These are phyloP conservation scores for Xerocomellus amylosporus DNA, from an alignment of 768 basidiomycete genomes.

Conservation along the genomic window DNA sequence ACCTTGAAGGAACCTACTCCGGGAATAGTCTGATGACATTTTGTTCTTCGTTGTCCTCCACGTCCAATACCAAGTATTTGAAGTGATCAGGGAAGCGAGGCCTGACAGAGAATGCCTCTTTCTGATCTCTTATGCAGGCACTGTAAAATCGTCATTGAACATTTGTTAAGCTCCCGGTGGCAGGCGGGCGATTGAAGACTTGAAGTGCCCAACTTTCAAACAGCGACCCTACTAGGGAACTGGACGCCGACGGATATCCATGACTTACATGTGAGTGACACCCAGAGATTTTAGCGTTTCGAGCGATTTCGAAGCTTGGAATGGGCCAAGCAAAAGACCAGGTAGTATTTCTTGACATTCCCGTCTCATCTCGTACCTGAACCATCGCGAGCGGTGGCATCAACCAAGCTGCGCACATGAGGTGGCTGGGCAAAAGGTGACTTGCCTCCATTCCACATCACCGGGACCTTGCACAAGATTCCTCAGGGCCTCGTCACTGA, in stretches of 20 bases:
- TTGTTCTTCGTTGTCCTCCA: conserved; percentile 92
- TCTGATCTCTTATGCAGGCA: conserved; percentile 84
- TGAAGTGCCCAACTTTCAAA: not conserved
- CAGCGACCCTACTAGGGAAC: not conserved
- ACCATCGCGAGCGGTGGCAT: conserved; percentile 10
- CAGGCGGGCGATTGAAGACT: not conserved
- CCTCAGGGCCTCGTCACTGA: conserved; percentile 43
- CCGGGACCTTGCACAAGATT: conserved; percentile 73
- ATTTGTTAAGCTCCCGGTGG: not conserved
- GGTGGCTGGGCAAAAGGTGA: conserved; percentile 4
- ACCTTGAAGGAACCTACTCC: conserved; percentile 43
- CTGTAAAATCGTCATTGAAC: conserved; percentile 36
- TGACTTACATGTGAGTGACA: conserved; percentile 77
- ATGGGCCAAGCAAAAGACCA: conserved; percentile 79
- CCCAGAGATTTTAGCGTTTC: conserved; percentile 60
- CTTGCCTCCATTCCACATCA: conserved; percentile 82
- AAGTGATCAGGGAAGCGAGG: conserved; percentile 83
- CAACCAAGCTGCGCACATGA: not conserved
- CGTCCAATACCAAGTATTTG: conserved; percentile 75
- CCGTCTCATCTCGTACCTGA: conserved; percentile 92
- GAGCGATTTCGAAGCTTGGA: conserved; percentile 82
- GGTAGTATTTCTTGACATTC: conserved; percentile 91
- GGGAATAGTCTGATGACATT: conserved; percentile 91
- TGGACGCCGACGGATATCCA: not conserved
- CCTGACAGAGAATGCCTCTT: conserved; percentile 86